phyloP scores from a whole-genome alignment of 306 rosid species.

The Cicer pinnatifidum region DNA sequence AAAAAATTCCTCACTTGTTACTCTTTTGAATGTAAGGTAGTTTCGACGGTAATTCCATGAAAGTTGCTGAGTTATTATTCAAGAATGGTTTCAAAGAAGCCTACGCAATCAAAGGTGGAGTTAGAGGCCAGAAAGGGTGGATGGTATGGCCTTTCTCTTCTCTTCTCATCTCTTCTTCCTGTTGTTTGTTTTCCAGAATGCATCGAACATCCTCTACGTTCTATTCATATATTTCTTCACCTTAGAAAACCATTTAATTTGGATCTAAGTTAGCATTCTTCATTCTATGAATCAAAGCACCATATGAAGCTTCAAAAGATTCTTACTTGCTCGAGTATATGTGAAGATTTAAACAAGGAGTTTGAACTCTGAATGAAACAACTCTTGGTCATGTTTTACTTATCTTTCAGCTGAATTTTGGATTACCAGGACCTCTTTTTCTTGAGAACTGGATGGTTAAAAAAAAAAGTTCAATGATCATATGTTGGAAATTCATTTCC shows the following conservation, averaged over 20 bases:
- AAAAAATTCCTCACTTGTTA: constrained; percentile 47
- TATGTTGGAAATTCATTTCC: constrained; percentile 10
- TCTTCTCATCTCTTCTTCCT: background rate
- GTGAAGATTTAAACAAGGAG: constrained; percentile 10
- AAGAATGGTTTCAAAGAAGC: constrained; percentile 91
- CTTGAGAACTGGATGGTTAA: too few species aligned
- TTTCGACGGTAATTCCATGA: constrained; percentile 89
- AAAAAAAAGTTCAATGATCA: constrained; percentile 14
- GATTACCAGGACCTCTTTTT: too few species aligned
- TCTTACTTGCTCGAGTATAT: background rate
- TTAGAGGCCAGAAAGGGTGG: constrained; percentile 88
- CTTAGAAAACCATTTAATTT: constrained; percentile 26
- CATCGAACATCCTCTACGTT: background rate
- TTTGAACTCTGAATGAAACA: background rate
- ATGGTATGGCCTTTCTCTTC: constrained; percentile 59
- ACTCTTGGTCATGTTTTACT: too few species aligned
- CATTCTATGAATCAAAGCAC: constrained; percentile 5
- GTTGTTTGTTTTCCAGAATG: constrained; percentile 22
- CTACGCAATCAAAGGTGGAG: constrained; percentile 88
- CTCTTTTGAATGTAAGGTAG: constrained; percentile 82
- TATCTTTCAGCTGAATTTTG: too few species aligned
- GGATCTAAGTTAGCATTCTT: constrained; percentile 28
- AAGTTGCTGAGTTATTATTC: constrained; percentile 83
- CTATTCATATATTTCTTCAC: constrained; percentile 3
- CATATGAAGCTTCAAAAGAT: background rate